phyloP scores from a whole-genome alignment of 345 rosid genomes.

The Excoecaria cochinchinensis region DNA sequence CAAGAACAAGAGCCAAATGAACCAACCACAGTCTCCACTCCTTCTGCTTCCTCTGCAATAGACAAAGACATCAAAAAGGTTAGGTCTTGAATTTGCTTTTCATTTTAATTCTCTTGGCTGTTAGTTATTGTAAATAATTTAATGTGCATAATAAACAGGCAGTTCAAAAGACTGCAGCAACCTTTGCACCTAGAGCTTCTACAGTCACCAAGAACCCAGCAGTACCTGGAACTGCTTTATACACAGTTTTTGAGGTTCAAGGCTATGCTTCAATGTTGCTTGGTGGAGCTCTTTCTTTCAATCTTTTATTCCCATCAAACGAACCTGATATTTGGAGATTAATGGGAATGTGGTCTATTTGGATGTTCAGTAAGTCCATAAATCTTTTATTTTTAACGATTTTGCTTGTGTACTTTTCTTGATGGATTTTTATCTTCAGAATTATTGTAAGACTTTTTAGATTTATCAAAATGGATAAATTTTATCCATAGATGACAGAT shows the following conservation, averaged over 20 bases:
- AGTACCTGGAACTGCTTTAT: conserved; percentile 75
- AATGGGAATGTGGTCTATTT: conserved; percentile 99
- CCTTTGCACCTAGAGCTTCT: conserved; percentile 95
- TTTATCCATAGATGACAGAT: no score
- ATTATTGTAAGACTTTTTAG: no score
- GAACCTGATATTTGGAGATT: conserved; percentile 94
- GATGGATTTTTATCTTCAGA: no score
- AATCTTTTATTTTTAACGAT: not conserved
- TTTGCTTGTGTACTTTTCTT: not conserved
- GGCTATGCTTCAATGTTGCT: conserved; percentile 70
- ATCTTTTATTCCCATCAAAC: conserved; percentile 78
- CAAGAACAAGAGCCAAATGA: conserved; percentile 27
- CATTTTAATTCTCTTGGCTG: no score
- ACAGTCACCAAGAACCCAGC: conserved; percentile 89
- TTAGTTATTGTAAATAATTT: not conserved
- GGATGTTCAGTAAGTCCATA: conserved; percentile 89
- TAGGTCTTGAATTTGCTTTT: not conserved
- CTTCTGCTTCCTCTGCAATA: conserved; percentile 36
- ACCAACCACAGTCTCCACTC: conserved; percentile 16
- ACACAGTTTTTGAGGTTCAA: conserved; percentile 89
- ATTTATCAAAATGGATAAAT: no score
- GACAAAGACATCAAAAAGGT: conserved; percentile 88
- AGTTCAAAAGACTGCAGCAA: conserved; percentile 87
- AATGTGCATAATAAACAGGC: conserved; percentile 42
- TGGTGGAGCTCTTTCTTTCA: conserved; percentile 86